These are phyloP conservation scores for Petasospora fabianii DNA, from an alignment of 1,139 yeast genomes.

Conservation along the genomic window DNA sequence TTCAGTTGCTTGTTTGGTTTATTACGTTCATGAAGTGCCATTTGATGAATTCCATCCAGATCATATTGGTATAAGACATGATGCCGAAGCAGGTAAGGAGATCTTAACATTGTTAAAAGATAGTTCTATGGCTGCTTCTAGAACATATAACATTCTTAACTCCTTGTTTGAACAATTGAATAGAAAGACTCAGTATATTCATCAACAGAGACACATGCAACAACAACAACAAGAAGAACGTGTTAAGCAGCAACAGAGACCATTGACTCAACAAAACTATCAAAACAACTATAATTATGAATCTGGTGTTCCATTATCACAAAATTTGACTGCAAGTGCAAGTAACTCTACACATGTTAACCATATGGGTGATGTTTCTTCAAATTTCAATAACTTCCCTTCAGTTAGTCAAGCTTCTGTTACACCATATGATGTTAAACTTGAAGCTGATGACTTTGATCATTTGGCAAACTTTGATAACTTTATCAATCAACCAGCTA, in stretches of 20 bases:
- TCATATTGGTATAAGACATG: slow-evolving; percentile 55
- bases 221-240: slow-evolving; percentile 18
- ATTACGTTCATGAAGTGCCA: slow-evolving; percentile 76
- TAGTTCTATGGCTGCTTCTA: slow-evolving; percentile 70
- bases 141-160: slow-evolving; percentile 77
- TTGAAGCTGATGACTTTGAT: slow-evolving; percentile 27
- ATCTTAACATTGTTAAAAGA: slow-evolving; percentile 70
- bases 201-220: slow-evolving; percentile 13
- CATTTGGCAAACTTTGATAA: slow-evolving; percentile 28
- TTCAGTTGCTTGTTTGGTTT: slow-evolving; percentile 51
- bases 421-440: slow-evolving; percentile 20
- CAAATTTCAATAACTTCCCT: slow-evolving; percentile 3
- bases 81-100: slow-evolving; percentile 78
- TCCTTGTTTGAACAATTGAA: slow-evolving; percentile 80
- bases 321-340: slow-evolving; percentile 17
- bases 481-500: slow-evolving; percentile 27
- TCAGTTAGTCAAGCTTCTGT: slow-evolving; percentile 8
- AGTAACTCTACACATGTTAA: too few species aligned
- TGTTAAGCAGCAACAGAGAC: slow-evolving; percentile 13
- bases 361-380: too few species aligned
- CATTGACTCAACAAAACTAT: background rate
- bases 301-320: slow-evolving; percentile 23
- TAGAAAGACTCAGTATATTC: slow-evolving; percentile 54
- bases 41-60: slow-evolving; percentile 57
- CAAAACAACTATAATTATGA: background rate